Evolutionary conservation across 176 grass and related monocot species (phyloP).

Genomic region (Oryza brachyantha): DNA sequence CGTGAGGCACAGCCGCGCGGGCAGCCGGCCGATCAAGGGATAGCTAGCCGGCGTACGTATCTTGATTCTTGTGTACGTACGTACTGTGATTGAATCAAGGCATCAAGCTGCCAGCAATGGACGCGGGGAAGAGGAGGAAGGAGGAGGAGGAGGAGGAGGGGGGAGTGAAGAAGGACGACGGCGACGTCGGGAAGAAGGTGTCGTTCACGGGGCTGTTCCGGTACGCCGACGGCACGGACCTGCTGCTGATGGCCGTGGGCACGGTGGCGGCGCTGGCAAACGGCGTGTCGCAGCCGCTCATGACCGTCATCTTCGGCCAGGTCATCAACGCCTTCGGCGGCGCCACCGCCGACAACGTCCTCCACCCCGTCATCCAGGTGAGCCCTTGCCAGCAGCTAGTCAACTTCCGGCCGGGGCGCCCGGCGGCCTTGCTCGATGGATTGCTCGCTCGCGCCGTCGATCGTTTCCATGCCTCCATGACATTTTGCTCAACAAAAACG

Average conservation of each 20-base stretch:
- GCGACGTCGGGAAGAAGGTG: constrained; percentile 21
- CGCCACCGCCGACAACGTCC: constrained; percentile 20
- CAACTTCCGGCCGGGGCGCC: too few relatives aligned
- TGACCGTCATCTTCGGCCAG: constrained; percentile 64
- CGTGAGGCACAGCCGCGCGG: not conserved
- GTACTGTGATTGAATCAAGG: too few relatives aligned
- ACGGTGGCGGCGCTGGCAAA: constrained; percentile 44
- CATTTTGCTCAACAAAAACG: too few relatives aligned
- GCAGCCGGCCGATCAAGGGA: not conserved
- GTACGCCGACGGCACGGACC: constrained; percentile 48
- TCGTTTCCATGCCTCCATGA: too few relatives aligned
- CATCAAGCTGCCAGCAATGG: constrained; percentile 9
- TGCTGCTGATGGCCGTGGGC: constrained; percentile 49
- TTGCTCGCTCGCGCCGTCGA: not conserved
- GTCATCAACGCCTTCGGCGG: constrained; percentile 55
- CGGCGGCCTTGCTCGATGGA: not conserved
- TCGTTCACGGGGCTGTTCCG: constrained; percentile 40
- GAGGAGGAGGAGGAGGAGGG: not conserved
- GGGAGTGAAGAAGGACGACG: not conserved
- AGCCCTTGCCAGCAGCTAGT: not conserved
- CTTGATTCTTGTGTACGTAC: not conserved
- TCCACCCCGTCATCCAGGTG: constrained; percentile 52
- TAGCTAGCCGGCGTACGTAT: too few relatives aligned
- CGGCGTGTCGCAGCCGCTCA: constrained; percentile 59
- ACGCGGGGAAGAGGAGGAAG: constrained; percentile 3